Conservation (phyloP, 805 yeast species). For the Metschnikowia vanudenii region DNA sequence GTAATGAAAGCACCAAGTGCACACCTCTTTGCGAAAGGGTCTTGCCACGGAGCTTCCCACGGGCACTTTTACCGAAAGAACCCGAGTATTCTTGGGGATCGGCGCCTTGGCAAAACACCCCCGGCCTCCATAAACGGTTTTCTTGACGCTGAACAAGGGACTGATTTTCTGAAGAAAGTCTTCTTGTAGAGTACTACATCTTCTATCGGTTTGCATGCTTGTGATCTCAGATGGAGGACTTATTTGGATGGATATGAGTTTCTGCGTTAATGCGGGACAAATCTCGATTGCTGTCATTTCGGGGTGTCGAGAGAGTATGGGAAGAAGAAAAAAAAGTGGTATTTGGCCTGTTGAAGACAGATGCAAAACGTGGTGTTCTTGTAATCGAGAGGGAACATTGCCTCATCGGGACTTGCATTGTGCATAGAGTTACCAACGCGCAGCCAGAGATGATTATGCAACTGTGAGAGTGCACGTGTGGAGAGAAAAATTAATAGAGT, state of each 20-base stretch:
- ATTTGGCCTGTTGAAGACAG: too few species aligned
- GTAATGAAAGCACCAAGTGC: constrained; percentile 53
- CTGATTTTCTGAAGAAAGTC: constrained; percentile 13
- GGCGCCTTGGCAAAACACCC: constrained; percentile 51
- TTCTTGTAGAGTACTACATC: neutral
- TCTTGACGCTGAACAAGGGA: constrained; percentile 28
- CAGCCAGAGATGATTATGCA: constrained; percentile 2
- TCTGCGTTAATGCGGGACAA: neutral
- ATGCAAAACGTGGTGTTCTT: too few species aligned
- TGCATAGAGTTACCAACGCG: constrained; percentile 3
- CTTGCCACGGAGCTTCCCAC: constrained; percentile 48
- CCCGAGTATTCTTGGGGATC: constrained; percentile 42
- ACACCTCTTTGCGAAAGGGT: constrained; percentile 63
- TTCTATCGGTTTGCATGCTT: neutral
- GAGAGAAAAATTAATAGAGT: too few species aligned
- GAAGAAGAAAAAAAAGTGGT: too few species aligned
- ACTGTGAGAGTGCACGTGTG: too few species aligned
- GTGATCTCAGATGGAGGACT: neutral
- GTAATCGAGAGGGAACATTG: neutral
- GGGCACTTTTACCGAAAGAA: constrained; percentile 42
- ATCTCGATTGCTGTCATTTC: too few species aligned
- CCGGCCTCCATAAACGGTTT: constrained; percentile 54
- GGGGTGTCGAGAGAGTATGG: too few species aligned
- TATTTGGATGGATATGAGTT: neutral
- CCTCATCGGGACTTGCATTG: constrained; percentile 8